phyloP scores from a whole-genome alignment of 768 basidiomycete genomes.

The Serpula lacrymans region DNA sequence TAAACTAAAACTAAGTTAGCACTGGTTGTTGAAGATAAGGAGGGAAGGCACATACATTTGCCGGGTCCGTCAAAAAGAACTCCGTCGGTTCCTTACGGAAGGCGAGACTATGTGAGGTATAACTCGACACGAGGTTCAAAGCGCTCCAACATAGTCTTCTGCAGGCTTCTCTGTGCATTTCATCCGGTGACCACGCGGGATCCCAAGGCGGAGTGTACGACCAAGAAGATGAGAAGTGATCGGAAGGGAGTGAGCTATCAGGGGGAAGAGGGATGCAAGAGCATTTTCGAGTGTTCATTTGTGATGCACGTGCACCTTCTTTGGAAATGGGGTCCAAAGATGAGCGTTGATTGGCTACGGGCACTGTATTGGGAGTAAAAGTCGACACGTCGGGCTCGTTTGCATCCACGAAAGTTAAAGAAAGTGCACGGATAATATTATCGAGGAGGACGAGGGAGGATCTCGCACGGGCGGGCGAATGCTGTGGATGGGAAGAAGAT shows the following conservation, averaged over 20 bases:
- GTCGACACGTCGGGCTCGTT: slow-evolving; percentile 49
- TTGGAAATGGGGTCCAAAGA: slow-evolving; percentile 24
- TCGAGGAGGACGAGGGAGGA: slow-evolving; percentile 59
- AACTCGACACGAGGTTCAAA: slow-evolving; percentile 62
- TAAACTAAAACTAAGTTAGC: slow-evolving; percentile 8
- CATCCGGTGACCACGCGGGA: slow-evolving; percentile 46
- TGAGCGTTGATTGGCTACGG: slow-evolving; percentile 37
- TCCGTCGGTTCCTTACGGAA: slow-evolving; percentile 55
- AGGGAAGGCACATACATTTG: slow-evolving; percentile 49
- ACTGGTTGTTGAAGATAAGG: slow-evolving; percentile 3
- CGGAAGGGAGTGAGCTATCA: slow-evolving; percentile 27
- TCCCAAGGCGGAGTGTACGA: slow-evolving; percentile 61
- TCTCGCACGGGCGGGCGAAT: slow-evolving; percentile 52
- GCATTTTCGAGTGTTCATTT: slow-evolving; percentile 36
- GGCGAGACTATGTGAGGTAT: slow-evolving; percentile 66
- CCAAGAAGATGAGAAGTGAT: slow-evolving; percentile 41
- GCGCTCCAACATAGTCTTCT: slow-evolving; percentile 78
- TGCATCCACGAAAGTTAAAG: slow-evolving; percentile 55
- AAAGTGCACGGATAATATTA: slow-evolving; percentile 53
- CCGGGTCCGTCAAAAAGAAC: slow-evolving; percentile 59
- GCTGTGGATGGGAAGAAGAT: slow-evolving; percentile 65
- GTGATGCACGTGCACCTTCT: slow-evolving; percentile 23
- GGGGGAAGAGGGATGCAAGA: slow-evolving; percentile 42
- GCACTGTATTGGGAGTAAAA: slow-evolving; percentile 51
- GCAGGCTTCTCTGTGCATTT: slow-evolving; percentile 65